Base-by-base conservation (phyloP, 768 basidiomycete genomes). In the Udeniomyces megalosporus region DNA sequence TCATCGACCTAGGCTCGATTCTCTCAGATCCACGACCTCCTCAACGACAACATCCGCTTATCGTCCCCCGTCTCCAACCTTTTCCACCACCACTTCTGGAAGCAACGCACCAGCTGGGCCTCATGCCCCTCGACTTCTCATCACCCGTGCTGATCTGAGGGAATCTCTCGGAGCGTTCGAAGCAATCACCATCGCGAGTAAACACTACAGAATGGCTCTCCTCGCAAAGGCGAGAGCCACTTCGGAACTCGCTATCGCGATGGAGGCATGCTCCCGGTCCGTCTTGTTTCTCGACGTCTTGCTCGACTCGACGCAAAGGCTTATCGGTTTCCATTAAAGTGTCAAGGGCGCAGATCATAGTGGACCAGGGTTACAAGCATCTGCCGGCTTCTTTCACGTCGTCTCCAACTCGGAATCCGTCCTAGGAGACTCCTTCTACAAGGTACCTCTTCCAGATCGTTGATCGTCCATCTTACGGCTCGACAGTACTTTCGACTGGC, bases 361-460 rank as follows among this genome's bases (percentile, higher is more conserved):
- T 86, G n/a, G n/a, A n/a, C n/a, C n/a, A n/a, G n/a, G n/a, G n/a
- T n/a, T n/a, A n/a, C n/a, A n/a, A n/a, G n/a, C n/a, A 31, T 83
- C 86, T 29, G 83, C 86, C 22, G 91, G 92, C 4, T 75, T 96
- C 48, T 88, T 93, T 72, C 86, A 92, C 72, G 80, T 96, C 67
- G 84, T 93, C 68, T 83, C 85, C 54, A 93, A 92, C 71, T 88
- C 92, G 67, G 90, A 87, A 80, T 88, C 90, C 72, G 82, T 96
- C 61, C 76, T 96, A 71, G 88, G 86, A 10, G 87, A 89, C 70
- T 81, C 86, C 4, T 76, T 93, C 50, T 87, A 90, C 71, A 52
- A 60, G 50, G 58, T 60, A 3, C n/a, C n/a, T 28, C 35, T 49
- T 50, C 6, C 31, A 24, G 17, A 5, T 52, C 50, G 17, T 52